These are phyloP conservation scores for Leccinellum rugosiceps DNA, from an alignment of 768 basidiomycete species.

Conservation along the genomic window DNA sequence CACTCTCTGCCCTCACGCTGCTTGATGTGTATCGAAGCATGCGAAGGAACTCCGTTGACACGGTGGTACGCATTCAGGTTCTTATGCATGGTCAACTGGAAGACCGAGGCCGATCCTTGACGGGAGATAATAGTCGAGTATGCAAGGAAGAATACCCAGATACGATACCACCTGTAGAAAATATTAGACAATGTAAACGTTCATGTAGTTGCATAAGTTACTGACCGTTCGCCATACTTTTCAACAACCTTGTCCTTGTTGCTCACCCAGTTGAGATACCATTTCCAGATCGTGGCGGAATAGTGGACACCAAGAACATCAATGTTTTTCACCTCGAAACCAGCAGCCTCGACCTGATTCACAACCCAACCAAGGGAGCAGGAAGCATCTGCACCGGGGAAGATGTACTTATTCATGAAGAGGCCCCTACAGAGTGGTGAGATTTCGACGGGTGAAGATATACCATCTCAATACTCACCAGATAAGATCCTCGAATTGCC, in stretches of 20 bases:
- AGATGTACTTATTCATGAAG: conserved; percentile 98
- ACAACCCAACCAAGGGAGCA: conserved; percentile 97
- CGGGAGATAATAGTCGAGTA: conserved; percentile 82
- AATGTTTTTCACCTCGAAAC: conserved; percentile 95
- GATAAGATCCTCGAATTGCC: conserved; percentile 98
- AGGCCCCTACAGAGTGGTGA: conserved; percentile 59
- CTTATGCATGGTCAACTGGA: conserved; percentile 98
- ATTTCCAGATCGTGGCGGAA: conserved; percentile 82
- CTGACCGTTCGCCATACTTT: conserved; percentile 79
- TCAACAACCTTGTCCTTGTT: conserved; percentile 89
- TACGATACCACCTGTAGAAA: conserved; percentile 68
- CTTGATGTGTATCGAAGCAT: conserved; percentile 73
- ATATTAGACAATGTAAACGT: background rate
- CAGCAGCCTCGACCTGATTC: conserved; percentile 79
- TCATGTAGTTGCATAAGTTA: background rate
- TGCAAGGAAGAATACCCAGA: conserved; percentile 97
- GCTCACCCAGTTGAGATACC: conserved; percentile 97
- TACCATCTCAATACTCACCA: conserved; percentile 53
- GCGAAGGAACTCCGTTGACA: conserved; percentile 77
- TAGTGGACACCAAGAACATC: conserved; percentile 99
- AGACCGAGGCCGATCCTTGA: conserved; percentile 88
- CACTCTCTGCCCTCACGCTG: conserved; percentile 28
- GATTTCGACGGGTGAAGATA: background rate
- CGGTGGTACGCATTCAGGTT: conserved; percentile 96
- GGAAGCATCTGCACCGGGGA: conserved; percentile 97